Base-by-base conservation (phyloP, 345 rosid species). In the Lumnitzera racemosa region DNA sequence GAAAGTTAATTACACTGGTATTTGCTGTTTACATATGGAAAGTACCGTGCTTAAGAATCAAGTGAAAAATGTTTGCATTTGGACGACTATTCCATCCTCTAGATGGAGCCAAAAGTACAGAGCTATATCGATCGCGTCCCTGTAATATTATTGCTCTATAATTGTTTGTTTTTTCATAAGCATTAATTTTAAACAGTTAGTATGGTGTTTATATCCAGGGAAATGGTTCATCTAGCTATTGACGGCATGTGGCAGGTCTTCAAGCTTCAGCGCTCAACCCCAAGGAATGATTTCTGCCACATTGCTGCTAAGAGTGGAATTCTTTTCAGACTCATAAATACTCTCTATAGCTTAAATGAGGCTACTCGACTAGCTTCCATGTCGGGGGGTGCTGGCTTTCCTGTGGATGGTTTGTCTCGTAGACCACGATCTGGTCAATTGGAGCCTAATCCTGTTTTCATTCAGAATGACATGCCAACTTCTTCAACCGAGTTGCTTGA, bases 201-300 rank as follows among this genome's bases (percentile, higher is more conserved):
- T 36, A 36, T 36, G 43, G 43, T 36, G 43, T 69, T 65, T 64
- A 59, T 70, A 62, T 77, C 65, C 88, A 95, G 99, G 97, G 96
- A 95, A 75, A 95, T 90, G 96, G 97, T 90, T 74, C 99, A 95
- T 67, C 86, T 95, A 54, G 99, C 99, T 68, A 88, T 95, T 67
- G 99, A 95, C 63, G 97, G 97, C 81, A 95, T 88, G 92, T 90
- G 97, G 99, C 99, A 90, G 76, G 88, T 95, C 70, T 90, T 90
- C 80, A 90, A 90, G 81, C 97, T 90, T 72, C 95, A 86, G 67
- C 78, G 87, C 66, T 94, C 99, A 54, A 94, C 89, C 57, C 89
- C 97, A 15, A 90, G 83, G 76, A 94, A 94, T 46, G 97, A 90
- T 75, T 94, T 94, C 61, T 94, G 99, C 67, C 85, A 85, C 29